Percentiles rank a stretch among this genome's conserved stretches.
These are phyloP conservation scores for Aspergillus tamarii DNA, from an alignment of 2,329 filamentous ascomycete species.

Conservation along the genomic window DNA sequence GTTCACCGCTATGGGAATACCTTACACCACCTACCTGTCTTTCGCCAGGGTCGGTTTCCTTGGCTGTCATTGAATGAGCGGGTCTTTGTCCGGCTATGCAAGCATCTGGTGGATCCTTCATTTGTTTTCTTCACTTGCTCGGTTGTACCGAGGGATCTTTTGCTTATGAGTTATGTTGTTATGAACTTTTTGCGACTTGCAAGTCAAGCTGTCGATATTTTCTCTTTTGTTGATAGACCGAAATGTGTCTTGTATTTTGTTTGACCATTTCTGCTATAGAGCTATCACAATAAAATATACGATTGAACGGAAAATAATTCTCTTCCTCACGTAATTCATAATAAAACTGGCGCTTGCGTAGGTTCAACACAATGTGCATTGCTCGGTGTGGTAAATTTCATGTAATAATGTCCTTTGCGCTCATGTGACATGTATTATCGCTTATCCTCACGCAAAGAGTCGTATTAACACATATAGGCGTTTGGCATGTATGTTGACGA, in stretches of 20 bases:
- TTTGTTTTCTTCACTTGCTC: background rate
- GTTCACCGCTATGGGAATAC: background rate
- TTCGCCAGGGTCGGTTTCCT: background rate
- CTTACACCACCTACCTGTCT: background rate
- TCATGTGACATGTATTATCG: background rate
- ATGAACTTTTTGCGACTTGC: background rate
- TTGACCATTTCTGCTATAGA: background rate
- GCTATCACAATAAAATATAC: background rate
- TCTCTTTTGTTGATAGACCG: background rate
- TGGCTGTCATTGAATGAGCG: background rate
- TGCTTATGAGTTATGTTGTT: background rate
- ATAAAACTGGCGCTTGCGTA: background rate
- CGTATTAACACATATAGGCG: background rate
- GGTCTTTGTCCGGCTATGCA: background rate
- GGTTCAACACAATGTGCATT: background rate
- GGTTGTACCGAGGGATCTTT: background rate
- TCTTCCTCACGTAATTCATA: background rate
- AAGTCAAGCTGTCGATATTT: background rate
- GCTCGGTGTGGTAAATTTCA: background rate
- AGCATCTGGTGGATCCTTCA: background rate
- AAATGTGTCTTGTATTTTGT: background rate
- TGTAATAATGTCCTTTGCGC: background rate
- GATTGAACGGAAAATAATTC: background rate
- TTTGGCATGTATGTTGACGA: background rate
- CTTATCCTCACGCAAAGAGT: too few species aligned